Evolutionary conservation across 2,329 filamentous ascomycete species (phyloP), one percentile per base, ranked within the genome.

Genomic region (Colletotrichum liriopes): DNA sequence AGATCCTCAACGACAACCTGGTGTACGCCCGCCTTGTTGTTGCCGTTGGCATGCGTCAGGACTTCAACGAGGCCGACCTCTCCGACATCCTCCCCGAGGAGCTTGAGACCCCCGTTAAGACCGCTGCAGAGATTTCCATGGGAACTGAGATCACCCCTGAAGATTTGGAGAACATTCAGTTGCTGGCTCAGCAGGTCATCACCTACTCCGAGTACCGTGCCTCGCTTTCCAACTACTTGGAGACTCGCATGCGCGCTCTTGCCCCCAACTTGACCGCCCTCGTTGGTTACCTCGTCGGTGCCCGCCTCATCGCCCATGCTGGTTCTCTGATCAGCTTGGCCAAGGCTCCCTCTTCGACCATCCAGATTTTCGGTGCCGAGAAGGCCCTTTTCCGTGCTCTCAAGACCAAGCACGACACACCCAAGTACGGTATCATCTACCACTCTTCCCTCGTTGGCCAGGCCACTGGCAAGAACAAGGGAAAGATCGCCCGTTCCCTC

Each of bases 371-470:
- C 68, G 96, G 96, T 87, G 96, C 96, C 73, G 96, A 99, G 87
- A 99, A 99, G 89, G 96, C 96, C 9, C 91, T 99, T 55, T 99
- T 99, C 92, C 92, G 96, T 80, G 96, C 96, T 26, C 89, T 99
- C 75, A 99, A 99, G 91, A 99, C 96, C 61, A 98, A 99, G 89
- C 96, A 98, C 84, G 95, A 98, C 81, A 99, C 96, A 49, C 96
- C 96, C 81, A 99, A 98, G 85, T 99, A 98, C 79, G 96, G 96
- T 89, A 89, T 97, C 75, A 94, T 97, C 82, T 97, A 96, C 86
- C 93, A 97, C 84, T 93, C 94, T 60, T 96, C 94, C 37, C 90
- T 99, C 56, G 97, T 99, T 76, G 97, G 96, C 55, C 96, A 99
- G 86, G 96, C 96, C 39, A 97, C 94, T 26, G 96, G 96, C 79